These are phyloP conservation scores for Hansenula anomala DNA, from an alignment of 1,139 yeast genomes.

Conservation along the genomic window DNA sequence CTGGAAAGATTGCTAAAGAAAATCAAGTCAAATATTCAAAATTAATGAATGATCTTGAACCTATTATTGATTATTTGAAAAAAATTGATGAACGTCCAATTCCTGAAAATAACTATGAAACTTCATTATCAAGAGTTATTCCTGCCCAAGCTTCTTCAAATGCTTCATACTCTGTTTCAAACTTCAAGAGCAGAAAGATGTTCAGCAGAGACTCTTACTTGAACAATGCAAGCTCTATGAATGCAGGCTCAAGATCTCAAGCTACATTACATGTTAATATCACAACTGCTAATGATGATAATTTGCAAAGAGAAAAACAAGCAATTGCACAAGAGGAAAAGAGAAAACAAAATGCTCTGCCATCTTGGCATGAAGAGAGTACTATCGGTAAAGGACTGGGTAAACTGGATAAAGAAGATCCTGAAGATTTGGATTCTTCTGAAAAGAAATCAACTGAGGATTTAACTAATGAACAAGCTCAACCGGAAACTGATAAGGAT, in stretches of 20 bases:
- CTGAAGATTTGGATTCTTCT: conserved; percentile 41
- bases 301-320: conserved; percentile 58
- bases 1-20: conserved; percentile 74
- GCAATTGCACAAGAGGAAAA: conserved; percentile 70
- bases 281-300: conserved; percentile 80
- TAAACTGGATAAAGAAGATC: conserved; percentile 37
- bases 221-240: conserved; percentile 31
- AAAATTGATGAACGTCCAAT: conserved; percentile 81
- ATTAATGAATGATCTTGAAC: conserved; percentile 86
- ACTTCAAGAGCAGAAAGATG: conserved; percentile 34
- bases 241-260: conserved; percentile 36
- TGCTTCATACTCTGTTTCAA: conserved; percentile 56
- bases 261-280: conserved; percentile 86
- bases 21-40: conserved; percentile 80
- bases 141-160: conserved; percentile 76
- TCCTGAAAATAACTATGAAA: conserved; percentile 85
- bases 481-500: conserved; percentile 1
- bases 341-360: conserved; percentile 89
- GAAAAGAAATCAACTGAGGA: conserved; percentile 42
- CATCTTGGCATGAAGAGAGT: conserved; percentile 92
- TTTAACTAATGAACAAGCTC: conserved; percentile 27
- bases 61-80: conserved; percentile 77
- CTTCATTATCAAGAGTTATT: conserved; percentile 69
- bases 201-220: conserved; percentile 30
- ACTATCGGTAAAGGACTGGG: conserved; percentile 75